These are phyloP conservation scores for Gremmenia infestans DNA, from an alignment of 2,329 filamentous ascomycete genomes.

Conservation along the genomic window DNA sequence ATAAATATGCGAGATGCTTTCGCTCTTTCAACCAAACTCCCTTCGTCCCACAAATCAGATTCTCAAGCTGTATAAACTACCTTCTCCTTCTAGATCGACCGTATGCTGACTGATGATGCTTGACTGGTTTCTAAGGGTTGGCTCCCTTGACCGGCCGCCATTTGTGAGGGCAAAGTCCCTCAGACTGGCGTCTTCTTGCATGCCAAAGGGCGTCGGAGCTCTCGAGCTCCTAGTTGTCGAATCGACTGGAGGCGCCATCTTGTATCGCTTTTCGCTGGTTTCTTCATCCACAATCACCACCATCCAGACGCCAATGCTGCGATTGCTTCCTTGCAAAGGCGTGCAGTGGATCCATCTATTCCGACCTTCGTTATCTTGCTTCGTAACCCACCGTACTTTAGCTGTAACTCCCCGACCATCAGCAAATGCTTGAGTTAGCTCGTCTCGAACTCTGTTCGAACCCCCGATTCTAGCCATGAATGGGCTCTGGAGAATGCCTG, in stretches of 20 bases:
- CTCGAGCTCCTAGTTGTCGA: slow-evolving; percentile 21
- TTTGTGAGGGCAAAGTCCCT: slow-evolving; percentile 24
- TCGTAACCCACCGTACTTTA: slow-evolving; percentile 65
- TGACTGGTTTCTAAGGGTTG: not conserved
- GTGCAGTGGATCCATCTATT: slow-evolving; percentile 75
- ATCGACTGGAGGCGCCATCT: slow-evolving; percentile 29
- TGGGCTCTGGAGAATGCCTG: slow-evolving; percentile 59
- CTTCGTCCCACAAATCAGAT: slow-evolving; percentile 7
- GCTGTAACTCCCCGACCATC: slow-evolving; percentile 68
- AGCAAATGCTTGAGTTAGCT: slow-evolving; percentile 53
- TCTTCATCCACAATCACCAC: slow-evolving; percentile 68
- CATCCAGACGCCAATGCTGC: slow-evolving; percentile 73
- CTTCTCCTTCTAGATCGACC: slow-evolving; percentile 15
- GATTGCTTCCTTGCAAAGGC: slow-evolving; percentile 61
- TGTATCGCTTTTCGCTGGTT: slow-evolving; percentile 15
- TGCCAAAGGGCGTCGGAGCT: slow-evolving; percentile 5
- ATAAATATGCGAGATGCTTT: not conserved
- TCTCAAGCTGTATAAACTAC: slow-evolving; percentile 22
- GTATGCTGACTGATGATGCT: not conserved
- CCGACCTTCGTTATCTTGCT: slow-evolving; percentile 46
- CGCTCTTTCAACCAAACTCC: too few species aligned
- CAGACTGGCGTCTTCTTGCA: slow-evolving; percentile 18
- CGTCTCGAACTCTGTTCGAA: slow-evolving; percentile 41
- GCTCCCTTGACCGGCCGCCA: not conserved
- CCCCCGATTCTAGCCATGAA: slow-evolving; percentile 52